These are phyloP conservation scores for Phytophthora fragariae DNA, from an alignment of 352 stramenopile genomes.

Conservation along the genomic window DNA sequence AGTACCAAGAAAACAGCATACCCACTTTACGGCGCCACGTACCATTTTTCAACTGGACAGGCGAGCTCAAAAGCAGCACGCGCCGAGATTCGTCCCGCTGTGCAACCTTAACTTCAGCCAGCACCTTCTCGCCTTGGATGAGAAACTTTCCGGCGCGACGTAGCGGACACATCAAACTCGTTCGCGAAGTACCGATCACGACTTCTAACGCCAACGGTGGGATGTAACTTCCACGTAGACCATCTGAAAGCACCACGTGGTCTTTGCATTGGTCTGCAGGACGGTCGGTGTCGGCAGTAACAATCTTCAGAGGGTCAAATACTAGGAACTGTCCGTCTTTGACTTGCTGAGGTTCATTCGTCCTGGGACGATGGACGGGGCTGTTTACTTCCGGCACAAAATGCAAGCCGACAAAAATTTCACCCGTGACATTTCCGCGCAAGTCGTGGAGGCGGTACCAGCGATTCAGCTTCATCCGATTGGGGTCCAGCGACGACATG, in stretches of 20 bases:
- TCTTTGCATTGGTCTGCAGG: slow-evolving; percentile 52
- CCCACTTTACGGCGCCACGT: slow-evolving; percentile 19
- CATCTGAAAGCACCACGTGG: slow-evolving; percentile 78
- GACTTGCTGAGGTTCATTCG: slow-evolving; percentile 75
- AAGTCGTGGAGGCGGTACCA: slow-evolving; percentile 88
- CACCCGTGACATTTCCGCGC: slow-evolving; percentile 80
- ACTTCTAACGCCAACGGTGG: slow-evolving; percentile 88
- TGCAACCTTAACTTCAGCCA: slow-evolving; percentile 90
- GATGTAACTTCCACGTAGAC: slow-evolving; percentile 83
- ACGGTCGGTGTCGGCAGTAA: slow-evolving; percentile 57
- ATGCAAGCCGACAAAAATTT: slow-evolving; percentile 86
- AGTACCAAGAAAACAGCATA: neutral
- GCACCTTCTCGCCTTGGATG: slow-evolving; percentile 85
- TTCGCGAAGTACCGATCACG: slow-evolving; percentile 68
- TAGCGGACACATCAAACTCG: slow-evolving; percentile 84
- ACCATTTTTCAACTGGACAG: slow-evolving; percentile 90
- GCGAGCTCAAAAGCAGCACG: slow-evolving; percentile 86
- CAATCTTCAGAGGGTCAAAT: slow-evolving; percentile 88
- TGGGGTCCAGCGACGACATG: slow-evolving; percentile 74
- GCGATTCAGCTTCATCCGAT: slow-evolving; percentile 73
- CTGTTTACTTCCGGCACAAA: slow-evolving; percentile 67
- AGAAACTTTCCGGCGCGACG: slow-evolving; percentile 89
- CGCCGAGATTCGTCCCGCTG: slow-evolving; percentile 86
- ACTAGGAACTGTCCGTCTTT: slow-evolving; percentile 87
- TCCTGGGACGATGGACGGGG: slow-evolving; percentile 34